A percentile compares a stretch with the other conserved stretches of the same genome.
Conservation (phyloP, 805 yeast genomes). For the Hanseniaspora jakobsenii region DNA sequence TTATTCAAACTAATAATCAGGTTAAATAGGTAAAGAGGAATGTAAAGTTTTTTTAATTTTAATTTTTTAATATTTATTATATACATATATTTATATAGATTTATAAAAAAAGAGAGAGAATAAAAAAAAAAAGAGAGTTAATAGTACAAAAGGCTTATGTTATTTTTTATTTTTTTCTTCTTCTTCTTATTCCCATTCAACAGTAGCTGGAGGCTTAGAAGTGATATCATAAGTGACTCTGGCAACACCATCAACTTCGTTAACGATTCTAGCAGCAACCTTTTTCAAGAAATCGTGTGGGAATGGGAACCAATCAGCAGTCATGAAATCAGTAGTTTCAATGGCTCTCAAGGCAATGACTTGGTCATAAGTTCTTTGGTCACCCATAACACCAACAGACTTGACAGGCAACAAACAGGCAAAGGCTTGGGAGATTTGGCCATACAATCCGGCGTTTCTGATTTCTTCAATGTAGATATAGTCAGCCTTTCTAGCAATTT, state of each 20-base stretch:
- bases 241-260: constrained; percentile 98
- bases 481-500: constrained; percentile 96
- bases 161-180: neutral
- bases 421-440: constrained; percentile 91
- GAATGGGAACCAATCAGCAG: constrained; percentile 97
- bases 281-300: constrained; percentile 84
- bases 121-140: neutral
- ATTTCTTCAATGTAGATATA: constrained; percentile 92
- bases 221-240: constrained; percentile 98
- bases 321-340: constrained; percentile 97
- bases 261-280: constrained; percentile 91
- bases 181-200: constrained; percentile 84
- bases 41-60: no score
- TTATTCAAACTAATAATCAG: no score
- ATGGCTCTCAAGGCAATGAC: constrained; percentile 98
- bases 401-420: constrained; percentile 95
- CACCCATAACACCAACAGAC: constrained; percentile 99
- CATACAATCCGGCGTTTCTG: constrained; percentile 80
- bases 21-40: no score
- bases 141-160: neutral
- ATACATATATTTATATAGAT: no score
- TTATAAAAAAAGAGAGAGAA: neutral
- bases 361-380: constrained; percentile 97
- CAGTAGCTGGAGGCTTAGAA: constrained; percentile 99
- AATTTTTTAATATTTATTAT: no score